Evolutionary conservation across 208 protist species (phyloP), one percentile per base, ranked within the genome.

Genomic region (Trypanosoma caninum): DNA sequence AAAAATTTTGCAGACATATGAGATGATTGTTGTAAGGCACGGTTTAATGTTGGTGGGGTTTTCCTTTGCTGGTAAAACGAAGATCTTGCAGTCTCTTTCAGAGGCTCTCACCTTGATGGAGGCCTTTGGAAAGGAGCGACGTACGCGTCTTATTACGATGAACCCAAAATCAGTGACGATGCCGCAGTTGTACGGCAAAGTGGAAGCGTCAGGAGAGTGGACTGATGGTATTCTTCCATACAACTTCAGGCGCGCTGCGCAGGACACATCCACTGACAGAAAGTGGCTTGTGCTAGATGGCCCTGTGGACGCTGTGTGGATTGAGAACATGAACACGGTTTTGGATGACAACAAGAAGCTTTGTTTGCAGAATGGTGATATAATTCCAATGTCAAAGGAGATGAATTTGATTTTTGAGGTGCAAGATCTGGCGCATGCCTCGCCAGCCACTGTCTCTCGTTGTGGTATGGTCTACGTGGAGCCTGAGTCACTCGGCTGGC

Each of bases 271-370:
- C 13, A 59, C 66, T 16, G 88, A 97, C 48, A 82, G 92, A 50
- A 96, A 97, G 69, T 99, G 96, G 96, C 78, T 99, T 46, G 84
- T 99, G 14, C 91, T 98, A 14, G 97, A 99, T 48, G 97, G 97
- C 58, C 98, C 97, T 28, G 98, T 99, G 8, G 98, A 99, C 73
- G 96, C 98, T n/a, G 80, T 99, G 42, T 99, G 98, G 98, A 99
- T 99, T 84, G 98, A 99, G 77, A 99, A 98, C 74, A 98, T 99
- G 97, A 99, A 99, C 84, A 98, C 98, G 18, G 97, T 99, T 23
- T 87, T 99, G 13, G 98, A 99, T 72, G 98, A 99, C 75, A 99
- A 99, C 82, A 98, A 98, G 82, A 98, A 97, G 69, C 89, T 99
- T 37, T 99, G 97, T 67, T 78, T 99, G 50, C 89, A 97, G 47